Base-by-base conservation (phyloP, 208 protist genomes). In the Acanthamoeba sp. region DNA sequence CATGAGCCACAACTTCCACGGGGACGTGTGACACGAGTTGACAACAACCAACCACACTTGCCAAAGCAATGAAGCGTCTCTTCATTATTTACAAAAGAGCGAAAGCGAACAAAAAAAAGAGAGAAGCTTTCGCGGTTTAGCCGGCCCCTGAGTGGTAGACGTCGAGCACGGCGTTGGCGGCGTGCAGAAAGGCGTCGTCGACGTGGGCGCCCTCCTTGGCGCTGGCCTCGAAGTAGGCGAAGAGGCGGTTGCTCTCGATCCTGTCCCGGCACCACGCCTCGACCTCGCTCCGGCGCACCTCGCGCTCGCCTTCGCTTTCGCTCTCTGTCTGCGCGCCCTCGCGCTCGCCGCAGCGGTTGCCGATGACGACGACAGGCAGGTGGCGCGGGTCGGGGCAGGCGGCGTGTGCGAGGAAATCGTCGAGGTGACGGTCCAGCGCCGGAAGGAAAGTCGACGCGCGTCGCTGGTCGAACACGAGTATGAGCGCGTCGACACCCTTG, bases 281-380 rank as follows among this genome's bases (percentile, higher is more conserved):
- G 9, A 52, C 73, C 27, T 84, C 73, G 27, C 27, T 34, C 7
- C 40, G 38, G 18, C 22, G 1, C 22, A 84, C 73, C 42, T 45
- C 66, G 66, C 36, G 66, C 66, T 76, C 40, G 38, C 27, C 73
- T 84, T 69, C 62, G 62, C 45, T 50, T 50, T 66, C 59, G 59
- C 59, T 66, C 59, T 66, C 59, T 64, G 24, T 29, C 7, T 66
- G 0, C 59, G 20, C 6, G 59, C 12, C 32, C 0, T 9, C 20
- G 6, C n/a, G n/a, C 22, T 84, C 73, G 73, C 73, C 73, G 73
- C 14, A 7, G 42, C 38, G 29, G 73, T 84, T 84, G 40, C 73
- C 73, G 34, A 84, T 52, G 40, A 84, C 73, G n/a, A 84, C 73
- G 14, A 84, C 73, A 7, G 73, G 73, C 73, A 84, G 73, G 27